Evolutionary conservation across 768 basidiomycete species (phyloP).

Genomic region (Tylopilus plumbeoviolaceoides): DNA sequence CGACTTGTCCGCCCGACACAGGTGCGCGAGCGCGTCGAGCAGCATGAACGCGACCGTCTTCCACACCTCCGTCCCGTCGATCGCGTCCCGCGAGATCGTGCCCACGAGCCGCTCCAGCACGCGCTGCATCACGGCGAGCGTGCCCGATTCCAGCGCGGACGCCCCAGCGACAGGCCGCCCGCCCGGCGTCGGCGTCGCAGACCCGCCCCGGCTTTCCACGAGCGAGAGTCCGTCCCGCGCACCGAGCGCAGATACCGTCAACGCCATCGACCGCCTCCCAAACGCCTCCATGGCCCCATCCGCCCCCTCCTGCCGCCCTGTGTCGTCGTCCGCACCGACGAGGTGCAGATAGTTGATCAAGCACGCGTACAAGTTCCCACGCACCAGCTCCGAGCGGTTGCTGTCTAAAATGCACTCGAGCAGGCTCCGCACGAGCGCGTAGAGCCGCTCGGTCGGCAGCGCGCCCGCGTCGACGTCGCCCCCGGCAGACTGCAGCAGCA

Average conservation of each 20-base stretch:
- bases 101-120: constrained; percentile 69
- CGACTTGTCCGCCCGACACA: constrained; percentile 69
- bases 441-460: constrained; percentile 77
- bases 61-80: constrained; percentile 96
- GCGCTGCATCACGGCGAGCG: constrained; percentile 61
- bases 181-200: constrained; percentile 20
- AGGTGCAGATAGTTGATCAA: constrained; percentile 88
- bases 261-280: constrained; percentile 25
- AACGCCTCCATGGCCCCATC: constrained; percentile 17
- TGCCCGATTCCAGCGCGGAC: constrained; percentile 56
- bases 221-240: constrained; percentile 40
- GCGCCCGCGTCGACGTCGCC: constrained; percentile 62
- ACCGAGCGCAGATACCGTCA: constrained; percentile 34
- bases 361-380: constrained; percentile 92
- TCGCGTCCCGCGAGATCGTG: constrained; percentile 81
- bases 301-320: constrained; percentile 2
- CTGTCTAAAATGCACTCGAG: constrained; percentile 73
- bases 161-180: neutral
- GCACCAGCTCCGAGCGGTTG: constrained; percentile 77
- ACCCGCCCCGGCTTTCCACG: constrained; percentile 33
- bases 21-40: constrained; percentile 72
- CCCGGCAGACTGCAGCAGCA: constrained; percentile 60
- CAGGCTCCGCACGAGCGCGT: constrained; percentile 66
- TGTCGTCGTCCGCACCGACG: constrained; percentile 26
- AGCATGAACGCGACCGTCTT: constrained; percentile 93